phyloP scores from a whole-genome alignment of 208 protist species.

The Acanthamoeba lenticulata region DNA sequence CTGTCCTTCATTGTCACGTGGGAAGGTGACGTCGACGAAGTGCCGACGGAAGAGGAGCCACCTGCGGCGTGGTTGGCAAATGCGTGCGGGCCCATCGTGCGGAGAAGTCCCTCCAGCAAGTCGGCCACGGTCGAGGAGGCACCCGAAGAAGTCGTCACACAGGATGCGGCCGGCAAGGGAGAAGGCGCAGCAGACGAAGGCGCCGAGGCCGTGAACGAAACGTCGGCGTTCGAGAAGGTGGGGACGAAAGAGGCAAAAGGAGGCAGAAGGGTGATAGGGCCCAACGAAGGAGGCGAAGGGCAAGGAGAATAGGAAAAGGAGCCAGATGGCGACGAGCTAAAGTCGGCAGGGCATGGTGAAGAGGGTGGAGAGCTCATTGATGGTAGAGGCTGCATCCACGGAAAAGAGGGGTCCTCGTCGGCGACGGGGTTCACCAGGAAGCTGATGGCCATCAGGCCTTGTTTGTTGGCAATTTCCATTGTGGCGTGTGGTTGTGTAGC shows the following conservation, averaged over 20 bases:
- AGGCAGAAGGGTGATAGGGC: background rate
- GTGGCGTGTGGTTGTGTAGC: background rate
- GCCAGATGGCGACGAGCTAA: background rate
- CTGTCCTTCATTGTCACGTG: background rate
- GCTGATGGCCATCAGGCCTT: slow-evolving; percentile 10
- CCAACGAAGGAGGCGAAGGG: background rate
- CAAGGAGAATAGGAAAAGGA: background rate
- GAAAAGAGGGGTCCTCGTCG: background rate
- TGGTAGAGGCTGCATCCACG: background rate
- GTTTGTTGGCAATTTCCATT: background rate
- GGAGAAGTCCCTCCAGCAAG: background rate
- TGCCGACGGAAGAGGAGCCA: background rate
- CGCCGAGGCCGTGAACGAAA: background rate
- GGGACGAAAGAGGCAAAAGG: background rate
- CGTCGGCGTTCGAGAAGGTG: background rate
- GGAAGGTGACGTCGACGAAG: background rate
- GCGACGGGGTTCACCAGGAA: background rate
- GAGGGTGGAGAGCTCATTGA: background rate
- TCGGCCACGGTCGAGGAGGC: background rate
- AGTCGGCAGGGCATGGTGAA: background rate
- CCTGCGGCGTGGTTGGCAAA: slow-evolving; percentile 1
- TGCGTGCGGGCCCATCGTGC: background rate
- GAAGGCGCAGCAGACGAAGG: background rate
- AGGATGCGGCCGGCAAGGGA: background rate
- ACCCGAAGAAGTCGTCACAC: background rate